Evolutionary conservation across 495 filamentous ascomycete genomes (phyloP).

Genomic region (Tuber borchii): DNA sequence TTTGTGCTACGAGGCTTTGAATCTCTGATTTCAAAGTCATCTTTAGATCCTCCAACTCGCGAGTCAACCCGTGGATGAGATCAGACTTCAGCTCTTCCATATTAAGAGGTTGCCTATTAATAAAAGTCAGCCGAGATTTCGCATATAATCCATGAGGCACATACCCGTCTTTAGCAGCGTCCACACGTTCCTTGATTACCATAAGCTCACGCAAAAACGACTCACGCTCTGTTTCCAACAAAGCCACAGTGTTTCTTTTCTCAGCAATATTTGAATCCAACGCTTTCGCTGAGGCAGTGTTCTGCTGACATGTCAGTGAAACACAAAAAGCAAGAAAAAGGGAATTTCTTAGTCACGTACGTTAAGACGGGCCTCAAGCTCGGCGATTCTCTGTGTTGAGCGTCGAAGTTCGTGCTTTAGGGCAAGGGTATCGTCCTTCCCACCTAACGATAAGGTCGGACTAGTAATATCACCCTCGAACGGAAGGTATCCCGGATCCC

Average conservation of each 20-base stretch:
- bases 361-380: slow-evolving; percentile 67
- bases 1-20: slow-evolving; percentile 74
- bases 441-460: slow-evolving; percentile 59
- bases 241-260: slow-evolving; percentile 94
- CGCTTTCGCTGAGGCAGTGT: slow-evolving; percentile 67
- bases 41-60: slow-evolving; percentile 79
- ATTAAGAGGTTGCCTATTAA: slow-evolving; percentile 59
- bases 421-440: slow-evolving; percentile 63
- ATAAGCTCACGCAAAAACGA: slow-evolving; percentile 88
- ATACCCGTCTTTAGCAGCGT: slow-evolving; percentile 55
- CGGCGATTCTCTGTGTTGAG: slow-evolving; percentile 70
- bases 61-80: slow-evolving; percentile 79
- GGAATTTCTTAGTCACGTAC: slow-evolving; percentile 33
- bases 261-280: slow-evolving; percentile 81
- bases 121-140: slow-evolving; percentile 11
- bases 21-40: slow-evolving; percentile 68
- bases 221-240: slow-evolving; percentile 87
- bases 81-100: slow-evolving; percentile 71
- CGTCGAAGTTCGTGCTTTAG: slow-evolving; percentile 72
- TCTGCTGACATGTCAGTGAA: slow-evolving; percentile 47
- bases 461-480: slow-evolving; percentile 62
- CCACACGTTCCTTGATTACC: slow-evolving; percentile 69
- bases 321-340: not conserved
- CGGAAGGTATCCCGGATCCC: slow-evolving; percentile 47
- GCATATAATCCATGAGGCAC: slow-evolving; percentile 13